A percentile compares a stretch with the other conserved stretches of the same genome.
phyloP scores from a whole-genome alignment of 345 rosid species.

The Clarkia xantiana region DNA sequence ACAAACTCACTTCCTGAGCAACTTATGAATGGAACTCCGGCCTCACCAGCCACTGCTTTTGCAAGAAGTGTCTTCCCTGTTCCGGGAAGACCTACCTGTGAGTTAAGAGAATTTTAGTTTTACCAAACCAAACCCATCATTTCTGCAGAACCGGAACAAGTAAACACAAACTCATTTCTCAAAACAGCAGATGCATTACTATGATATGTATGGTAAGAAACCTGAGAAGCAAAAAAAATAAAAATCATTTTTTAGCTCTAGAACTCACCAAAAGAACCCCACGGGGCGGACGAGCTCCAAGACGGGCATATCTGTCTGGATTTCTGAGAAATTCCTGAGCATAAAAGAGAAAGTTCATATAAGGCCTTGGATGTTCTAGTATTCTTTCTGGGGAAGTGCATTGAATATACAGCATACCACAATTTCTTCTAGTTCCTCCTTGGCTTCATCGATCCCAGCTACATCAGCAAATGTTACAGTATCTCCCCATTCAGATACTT shows the following conservation, averaged over 20 bases:
- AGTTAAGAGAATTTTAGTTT: not conserved
- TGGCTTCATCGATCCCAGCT: constrained; percentile 97
- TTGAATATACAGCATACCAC: constrained; percentile 34
- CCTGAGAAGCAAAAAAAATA: too few relatives aligned
- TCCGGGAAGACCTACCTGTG: constrained; percentile 11
- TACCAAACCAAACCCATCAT: too few relatives aligned
- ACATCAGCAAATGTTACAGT: constrained; percentile 86
- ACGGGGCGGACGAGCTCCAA: constrained; percentile 98
- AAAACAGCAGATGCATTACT: too few relatives aligned
- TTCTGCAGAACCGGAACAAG: too few relatives aligned
- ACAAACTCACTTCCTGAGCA: constrained; percentile 27
- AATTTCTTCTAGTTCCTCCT: constrained; percentile 96
- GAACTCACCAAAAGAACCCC: constrained; percentile 87
- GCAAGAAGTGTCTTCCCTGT: constrained; percentile 36
- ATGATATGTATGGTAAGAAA: too few relatives aligned
- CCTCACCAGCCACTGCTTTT: constrained; percentile 31
- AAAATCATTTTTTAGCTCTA: not conserved
- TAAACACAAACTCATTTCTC: too few relatives aligned
- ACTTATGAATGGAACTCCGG: constrained; percentile 24
- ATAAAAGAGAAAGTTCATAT: constrained; percentile 12
- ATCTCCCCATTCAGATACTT: constrained; percentile 68
- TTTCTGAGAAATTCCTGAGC: constrained; percentile 88
- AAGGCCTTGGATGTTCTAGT: constrained; percentile 4
- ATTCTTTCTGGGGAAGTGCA: too few relatives aligned
- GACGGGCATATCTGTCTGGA: constrained; percentile 64